Evolutionary conservation across 202 grass and related monocot species (phyloP), one percentile per base, ranked within the genome.

Genomic region (Eragrostis tef): DNA sequence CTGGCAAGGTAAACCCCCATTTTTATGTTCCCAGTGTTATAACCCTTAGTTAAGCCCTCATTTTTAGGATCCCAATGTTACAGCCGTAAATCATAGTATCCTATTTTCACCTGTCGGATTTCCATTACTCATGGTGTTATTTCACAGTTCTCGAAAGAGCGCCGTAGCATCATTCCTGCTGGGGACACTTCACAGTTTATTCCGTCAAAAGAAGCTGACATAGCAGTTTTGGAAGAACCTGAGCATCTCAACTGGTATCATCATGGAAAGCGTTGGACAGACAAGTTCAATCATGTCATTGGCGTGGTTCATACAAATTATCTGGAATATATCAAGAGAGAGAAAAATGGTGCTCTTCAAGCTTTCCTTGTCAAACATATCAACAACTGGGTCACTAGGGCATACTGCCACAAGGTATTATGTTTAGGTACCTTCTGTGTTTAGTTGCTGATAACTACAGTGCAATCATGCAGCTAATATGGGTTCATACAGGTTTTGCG

Each of bases 181-280:
- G 93, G 93, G 34, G 90, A 97, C 75, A 93, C 93, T 31, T 89
- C 90, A 79, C 84, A 91, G 66, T 97, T 97, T 71, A 91, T 97
- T 88, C 77, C 88, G 20, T 91, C 93, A 52, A 87, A 83, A 51
- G 90, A 97, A 81, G 93, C 93, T 75, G 93, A 97, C 78, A 93
- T 97, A 87, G 93, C 93, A 57, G 91, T 97, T 83, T 79, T 97
- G 39, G 93, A 97, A 89, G 90, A 97, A 87, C 93, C 93, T 16
- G 93, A 97, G 77, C 93, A 97, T 84, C 90, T 97, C 88, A 97
- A 97, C 71, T 97, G 93, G 93, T 93, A 97, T 60, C 93, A 97
- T 93, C 93, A 97, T 87, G 93, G 93, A 66, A 93, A 89, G 67
- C 91, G 88, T 47, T 97, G 93, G 93, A 91, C 93, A 52, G 88